Evolutionary conservation across 257 asterid genomes (phyloP), one percentile per base, ranked within the genome.

Genomic region (Cynanchum wilfordii): DNA sequence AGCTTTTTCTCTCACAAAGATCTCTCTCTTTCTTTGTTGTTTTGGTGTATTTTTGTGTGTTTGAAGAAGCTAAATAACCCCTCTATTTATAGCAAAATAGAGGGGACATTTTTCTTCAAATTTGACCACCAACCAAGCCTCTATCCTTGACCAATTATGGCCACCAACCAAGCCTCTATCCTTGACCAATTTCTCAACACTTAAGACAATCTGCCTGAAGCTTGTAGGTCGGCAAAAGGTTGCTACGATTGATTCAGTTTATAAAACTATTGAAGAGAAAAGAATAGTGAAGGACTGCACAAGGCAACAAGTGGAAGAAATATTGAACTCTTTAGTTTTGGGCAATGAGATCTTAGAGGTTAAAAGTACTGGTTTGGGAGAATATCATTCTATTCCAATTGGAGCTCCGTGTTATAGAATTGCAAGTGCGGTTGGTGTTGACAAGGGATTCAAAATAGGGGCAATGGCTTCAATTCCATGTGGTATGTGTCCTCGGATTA

Each of bases 311-410:
- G 70, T 83, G 20, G 69, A 42, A 0, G 89, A 89, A 13, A 74
- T 90, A 36, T 52, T 93, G 73, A 77, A 69, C 33, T 78, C 84
- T 1, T 75, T 93, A 90, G 87, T 88, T 68, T 55, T 90, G 33
- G 93, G 84, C 64, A 79, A 88, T 63, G 78, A 79, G 7, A 25
- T 93, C 44, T 69, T 89, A 22, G 96, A 89, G 84, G 96, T 86
- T 72, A 90, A 89, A 83, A 90, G 97, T 81, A 89, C 84, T 1
- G 97, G 97, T 33, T 57, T 85, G 75, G 93, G 88, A 20, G 96
- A 86, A 15, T 89, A 79, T 78, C 82, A 73, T 69, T 73, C 83
- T 0, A 77, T 93, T 58, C 87, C 89, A 1, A 3, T 84, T 45
- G 96, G 96, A 27, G 57, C 82, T 1, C 20, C 58, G 17, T 90